A percentile compares a stretch with the other conserved stretches of the same genome.
Evolutionary conservation across 257 asterid genomes (phyloP).

Genomic region (Gentiana straminea): DNA sequence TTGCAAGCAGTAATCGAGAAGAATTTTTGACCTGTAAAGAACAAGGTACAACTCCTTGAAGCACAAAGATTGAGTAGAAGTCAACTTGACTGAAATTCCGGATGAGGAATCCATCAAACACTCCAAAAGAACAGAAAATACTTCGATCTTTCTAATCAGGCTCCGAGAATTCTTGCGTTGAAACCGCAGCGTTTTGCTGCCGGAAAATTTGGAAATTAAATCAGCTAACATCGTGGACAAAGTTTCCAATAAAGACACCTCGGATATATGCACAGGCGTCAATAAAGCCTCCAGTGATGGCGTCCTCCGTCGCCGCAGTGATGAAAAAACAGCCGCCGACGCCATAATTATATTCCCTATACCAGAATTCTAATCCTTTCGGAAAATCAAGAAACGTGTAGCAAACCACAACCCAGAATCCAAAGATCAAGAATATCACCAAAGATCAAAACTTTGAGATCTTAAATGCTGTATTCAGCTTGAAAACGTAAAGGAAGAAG

Average conservation of each 20-base stretch:
- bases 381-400: not conserved
- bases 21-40: constrained; percentile 68
- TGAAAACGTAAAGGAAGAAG: not conserved
- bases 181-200: constrained; percentile 24
- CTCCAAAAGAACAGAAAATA: constrained; percentile 48
- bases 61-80: constrained; percentile 50
- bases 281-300: constrained; percentile 76
- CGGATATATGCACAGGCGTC: constrained; percentile 67
- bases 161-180: constrained; percentile 53
- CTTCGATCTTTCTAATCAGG: constrained; percentile 59
- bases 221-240: constrained; percentile 41
- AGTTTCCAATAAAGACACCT: constrained; percentile 42
- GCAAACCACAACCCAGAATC: constrained; percentile 21
- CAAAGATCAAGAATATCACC: not conserved
- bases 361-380: constrained; percentile 7
- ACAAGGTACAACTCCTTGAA: constrained; percentile 89
- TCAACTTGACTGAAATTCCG: constrained; percentile 19
- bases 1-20: constrained; percentile 60
- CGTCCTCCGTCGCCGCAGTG: constrained; percentile 78
- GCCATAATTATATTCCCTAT: constrained; percentile 34
- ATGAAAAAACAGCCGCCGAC: constrained; percentile 75
- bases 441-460: constrained; percentile 1
- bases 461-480: not conserved
- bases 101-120: constrained; percentile 31
- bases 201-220: constrained; percentile 34